Percentiles rank a stretch among this genome's conserved stretches.
These are phyloP conservation scores for Vairimorpha apis DNA, from an alignment of 371 early-diverging fungal species.

Conservation along the genomic window DNA sequence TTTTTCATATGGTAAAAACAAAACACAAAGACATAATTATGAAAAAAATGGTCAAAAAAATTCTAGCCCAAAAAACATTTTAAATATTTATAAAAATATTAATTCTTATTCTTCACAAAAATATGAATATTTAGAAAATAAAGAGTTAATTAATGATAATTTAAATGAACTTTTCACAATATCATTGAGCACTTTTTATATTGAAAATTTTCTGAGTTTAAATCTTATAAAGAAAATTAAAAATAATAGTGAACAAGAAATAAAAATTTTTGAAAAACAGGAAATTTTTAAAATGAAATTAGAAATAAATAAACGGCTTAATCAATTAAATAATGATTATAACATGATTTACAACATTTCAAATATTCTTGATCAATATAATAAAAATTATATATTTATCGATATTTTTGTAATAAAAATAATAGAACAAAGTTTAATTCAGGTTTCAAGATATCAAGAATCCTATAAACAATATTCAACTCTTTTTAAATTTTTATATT, in stretches of 20 bases:
- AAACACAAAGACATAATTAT: not conserved
- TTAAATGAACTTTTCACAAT: too few species aligned
- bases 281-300: constrained; percentile 27
- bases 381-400: constrained; percentile 36
- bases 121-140: not conserved
- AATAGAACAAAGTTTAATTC: constrained; percentile 51
- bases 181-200: too few species aligned
- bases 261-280: too few species aligned
- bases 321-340: constrained; percentile 51
- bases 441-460: constrained; percentile 45
- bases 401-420: constrained; percentile 36
- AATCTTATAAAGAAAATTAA: too few species aligned
- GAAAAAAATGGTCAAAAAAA: too few species aligned
- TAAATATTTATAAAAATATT: too few species aligned
- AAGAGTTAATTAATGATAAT: too few species aligned
- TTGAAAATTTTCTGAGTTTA: too few species aligned
- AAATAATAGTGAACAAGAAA: not conserved
- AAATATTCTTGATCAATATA: constrained; percentile 38
- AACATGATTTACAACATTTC: constrained; percentile 27
- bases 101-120: not conserved
- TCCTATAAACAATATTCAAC: constrained; percentile 45
- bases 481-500: constrained; percentile 26
- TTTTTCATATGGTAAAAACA: not conserved
- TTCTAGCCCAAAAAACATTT: too few species aligned
- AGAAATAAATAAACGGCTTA: constrained; percentile 54